phyloP scores from a whole-genome alignment of 345 rosid species.

The Gossypium raimondii region DNA sequence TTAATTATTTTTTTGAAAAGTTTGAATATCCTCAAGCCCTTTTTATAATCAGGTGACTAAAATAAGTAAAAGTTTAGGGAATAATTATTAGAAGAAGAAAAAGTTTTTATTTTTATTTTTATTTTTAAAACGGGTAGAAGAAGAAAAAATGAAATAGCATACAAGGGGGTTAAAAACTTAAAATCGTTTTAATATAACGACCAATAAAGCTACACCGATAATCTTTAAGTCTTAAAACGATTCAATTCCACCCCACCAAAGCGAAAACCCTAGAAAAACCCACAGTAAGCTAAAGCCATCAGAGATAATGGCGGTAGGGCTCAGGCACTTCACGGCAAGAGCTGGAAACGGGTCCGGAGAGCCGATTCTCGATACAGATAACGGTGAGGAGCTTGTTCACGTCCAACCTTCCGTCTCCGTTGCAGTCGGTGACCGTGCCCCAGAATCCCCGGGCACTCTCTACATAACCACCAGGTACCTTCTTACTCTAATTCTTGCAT shows the following conservation, averaged over 20 bases:
- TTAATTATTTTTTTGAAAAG: too few species aligned
- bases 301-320: slow-evolving; percentile 57
- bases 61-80: too few species aligned
- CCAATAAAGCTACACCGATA: not conserved
- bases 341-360: slow-evolving; percentile 50
- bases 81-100: too few species aligned
- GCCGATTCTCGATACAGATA: slow-evolving; percentile 52
- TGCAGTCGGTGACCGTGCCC: slow-evolving; percentile 54
- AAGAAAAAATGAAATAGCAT: too few species aligned
- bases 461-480: slow-evolving; percentile 68
- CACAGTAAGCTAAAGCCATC: not conserved
- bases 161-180: too few species aligned
- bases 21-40: too few species aligned
- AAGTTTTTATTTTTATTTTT: too few species aligned
- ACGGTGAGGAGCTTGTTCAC: slow-evolving; percentile 79
- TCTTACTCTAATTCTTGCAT: not conserved
- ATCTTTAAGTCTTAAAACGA: not conserved
- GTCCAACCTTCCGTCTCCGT: slow-evolving; percentile 71
- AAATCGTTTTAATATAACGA: not conserved
- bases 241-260: not conserved
- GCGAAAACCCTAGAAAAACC: slow-evolving; percentile 29
- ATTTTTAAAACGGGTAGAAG: too few species aligned
- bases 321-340: slow-evolving; percentile 56
- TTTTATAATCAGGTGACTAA: too few species aligned
- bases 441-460: slow-evolving; percentile 80